These are phyloP conservation scores for Herpetospermum pedunculosum DNA, from an alignment of 306 rosid species.

Conservation along the genomic window DNA sequence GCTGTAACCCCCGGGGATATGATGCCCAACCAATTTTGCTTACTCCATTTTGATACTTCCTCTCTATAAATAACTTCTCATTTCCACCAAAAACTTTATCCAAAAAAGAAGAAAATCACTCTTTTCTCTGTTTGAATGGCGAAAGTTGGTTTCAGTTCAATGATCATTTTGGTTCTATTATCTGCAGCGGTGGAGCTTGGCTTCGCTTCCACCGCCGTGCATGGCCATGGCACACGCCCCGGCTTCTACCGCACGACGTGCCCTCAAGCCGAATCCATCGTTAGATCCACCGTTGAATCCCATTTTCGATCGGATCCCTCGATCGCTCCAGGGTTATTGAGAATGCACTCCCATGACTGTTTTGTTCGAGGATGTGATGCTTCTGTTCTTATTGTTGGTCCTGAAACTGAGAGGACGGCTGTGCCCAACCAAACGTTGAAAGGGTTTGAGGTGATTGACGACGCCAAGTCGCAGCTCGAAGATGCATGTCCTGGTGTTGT, in stretches of 20 bases:
- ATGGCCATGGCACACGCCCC: not conserved
- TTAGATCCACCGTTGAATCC: not conserved
- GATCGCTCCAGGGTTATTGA: not conserved
- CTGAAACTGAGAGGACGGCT: not conserved
- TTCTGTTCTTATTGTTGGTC: not conserved
- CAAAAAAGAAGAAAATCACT: too few species aligned
- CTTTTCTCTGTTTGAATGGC: not conserved
- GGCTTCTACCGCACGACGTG: not conserved
- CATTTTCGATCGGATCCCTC: not conserved
- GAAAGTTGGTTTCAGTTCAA: not conserved
- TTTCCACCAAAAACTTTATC: too few species aligned
- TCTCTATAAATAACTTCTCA: not conserved
- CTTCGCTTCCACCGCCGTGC: not conserved
- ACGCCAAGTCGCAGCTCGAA: not conserved
- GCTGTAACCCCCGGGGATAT: not conserved
- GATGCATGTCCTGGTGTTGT: not conserved
- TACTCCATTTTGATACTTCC: not conserved
- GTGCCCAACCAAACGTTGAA: not conserved
- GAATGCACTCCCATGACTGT: constrained; percentile 4
- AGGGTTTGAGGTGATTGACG: not conserved
- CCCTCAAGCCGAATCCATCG: not conserved
- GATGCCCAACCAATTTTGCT: not conserved
- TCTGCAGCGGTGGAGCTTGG: not conserved
- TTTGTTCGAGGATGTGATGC: not conserved
- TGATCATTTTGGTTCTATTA: not conserved